Conservation (phyloP, 768 basidiomycete species). For the Boletus reticulatus region DNA sequence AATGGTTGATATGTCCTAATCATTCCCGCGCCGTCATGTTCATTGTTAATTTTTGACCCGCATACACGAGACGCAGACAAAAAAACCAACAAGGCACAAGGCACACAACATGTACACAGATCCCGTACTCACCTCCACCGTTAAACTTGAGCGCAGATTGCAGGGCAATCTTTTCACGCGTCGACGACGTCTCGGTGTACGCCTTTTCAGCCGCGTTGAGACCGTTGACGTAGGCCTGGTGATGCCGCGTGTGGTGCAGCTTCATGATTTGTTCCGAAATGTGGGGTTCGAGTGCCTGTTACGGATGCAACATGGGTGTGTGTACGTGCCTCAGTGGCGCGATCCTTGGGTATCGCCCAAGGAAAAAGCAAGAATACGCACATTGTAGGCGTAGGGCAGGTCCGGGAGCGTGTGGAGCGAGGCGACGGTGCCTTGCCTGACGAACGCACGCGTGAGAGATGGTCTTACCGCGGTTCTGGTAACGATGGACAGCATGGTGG, state of each 20-base stretch:
- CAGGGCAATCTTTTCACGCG: conserved; percentile 76
- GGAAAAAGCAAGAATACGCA: conserved; percentile 28
- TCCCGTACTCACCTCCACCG: conserved; percentile 67
- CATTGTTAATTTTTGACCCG: neutral
- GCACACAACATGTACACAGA: neutral
- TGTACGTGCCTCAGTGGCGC: neutral
- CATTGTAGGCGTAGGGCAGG: conserved; percentile 80
- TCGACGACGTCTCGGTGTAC: conserved; percentile 62
- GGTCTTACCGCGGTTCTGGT: conserved; percentile 41
- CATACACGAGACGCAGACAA: no score
- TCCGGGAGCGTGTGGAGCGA: conserved; percentile 72
- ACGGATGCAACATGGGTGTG: neutral
- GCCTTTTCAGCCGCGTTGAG: conserved; percentile 90
- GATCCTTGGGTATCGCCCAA: neutral
- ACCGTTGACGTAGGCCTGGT: conserved; percentile 91
- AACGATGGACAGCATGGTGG: conserved; percentile 48
- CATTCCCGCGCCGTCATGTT: neutral
- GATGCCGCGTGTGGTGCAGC: conserved; percentile 89
- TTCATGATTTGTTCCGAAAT: conserved; percentile 94
- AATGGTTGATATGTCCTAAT: conserved; percentile 86
- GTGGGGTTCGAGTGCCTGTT: conserved; percentile 86
- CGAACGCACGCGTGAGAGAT: conserved; percentile 44
- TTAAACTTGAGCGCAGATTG: conserved; percentile 96
- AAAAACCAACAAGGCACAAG: neutral
- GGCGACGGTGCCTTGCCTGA: conserved; percentile 39